A percentile compares a stretch with the other conserved stretches of the same genome.
phyloP scores from a whole-genome alignment of 257 asterid genomes.

The Hygrophila difformis region DNA sequence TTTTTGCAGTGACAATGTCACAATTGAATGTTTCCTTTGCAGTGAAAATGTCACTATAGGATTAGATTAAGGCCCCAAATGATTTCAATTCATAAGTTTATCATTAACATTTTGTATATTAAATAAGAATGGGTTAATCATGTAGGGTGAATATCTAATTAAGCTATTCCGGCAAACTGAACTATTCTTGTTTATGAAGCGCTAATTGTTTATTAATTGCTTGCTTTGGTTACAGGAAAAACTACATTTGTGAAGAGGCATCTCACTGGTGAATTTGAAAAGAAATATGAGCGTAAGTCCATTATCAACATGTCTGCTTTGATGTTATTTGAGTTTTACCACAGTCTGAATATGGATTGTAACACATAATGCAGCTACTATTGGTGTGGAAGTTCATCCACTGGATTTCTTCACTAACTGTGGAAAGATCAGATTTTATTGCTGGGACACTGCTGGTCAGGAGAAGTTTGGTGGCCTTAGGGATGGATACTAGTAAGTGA shows the following conservation, averaged over 20 bases:
- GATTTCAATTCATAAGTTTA: too few relatives aligned
- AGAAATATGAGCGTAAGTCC: constrained; percentile 81
- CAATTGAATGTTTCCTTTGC: too few relatives aligned
- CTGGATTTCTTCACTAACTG: constrained; percentile 75
- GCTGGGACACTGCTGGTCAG: constrained; percentile 98
- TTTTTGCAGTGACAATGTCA: too few relatives aligned
- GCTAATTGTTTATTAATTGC: neutral
- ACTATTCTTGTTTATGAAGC: neutral
- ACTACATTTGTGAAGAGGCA: constrained; percentile 92
- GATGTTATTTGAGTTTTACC: neutral
- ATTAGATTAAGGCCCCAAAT: too few relatives aligned
- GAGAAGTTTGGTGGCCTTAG: constrained; percentile 93
- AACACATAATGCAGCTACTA: constrained; percentile 45
- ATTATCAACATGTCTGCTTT: neutral
- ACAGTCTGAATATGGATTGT: neutral
- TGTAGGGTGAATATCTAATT: too few relatives aligned
- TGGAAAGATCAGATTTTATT: constrained; percentile 70
- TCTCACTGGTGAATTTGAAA: constrained; percentile 88
- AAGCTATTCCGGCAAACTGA: too few relatives aligned
- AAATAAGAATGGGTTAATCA: too few relatives aligned
- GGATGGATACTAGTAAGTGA: constrained; percentile 92
- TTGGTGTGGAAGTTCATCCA: constrained; percentile 91
- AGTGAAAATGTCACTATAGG: too few relatives aligned
- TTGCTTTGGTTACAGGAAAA: constrained; percentile 36
- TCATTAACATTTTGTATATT: too few relatives aligned